phyloP scores from a whole-genome alignment of 2,329 filamentous ascomycete genomes.

The Truncatella angustata region DNA sequence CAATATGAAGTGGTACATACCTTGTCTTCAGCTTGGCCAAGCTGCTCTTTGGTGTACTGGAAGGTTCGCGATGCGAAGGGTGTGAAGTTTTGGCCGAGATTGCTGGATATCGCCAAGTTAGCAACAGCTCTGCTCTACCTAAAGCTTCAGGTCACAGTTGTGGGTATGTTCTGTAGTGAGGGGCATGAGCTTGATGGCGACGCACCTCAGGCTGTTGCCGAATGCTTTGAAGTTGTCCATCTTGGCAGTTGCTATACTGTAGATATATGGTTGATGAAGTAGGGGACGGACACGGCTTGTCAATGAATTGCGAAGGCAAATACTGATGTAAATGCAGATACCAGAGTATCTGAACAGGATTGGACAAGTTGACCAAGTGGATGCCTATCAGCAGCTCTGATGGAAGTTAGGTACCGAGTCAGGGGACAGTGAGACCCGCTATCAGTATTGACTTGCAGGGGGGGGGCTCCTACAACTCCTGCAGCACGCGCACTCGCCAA shows the following conservation, averaged over 20 bases:
- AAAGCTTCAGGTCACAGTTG: neutral
- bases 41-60: slow-evolving; percentile 97
- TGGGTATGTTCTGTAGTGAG: no score
- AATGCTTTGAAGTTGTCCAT: slow-evolving; percentile 61
- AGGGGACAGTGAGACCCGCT: neutral
- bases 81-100: slow-evolving; percentile 76
- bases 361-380: slow-evolving; percentile 3
- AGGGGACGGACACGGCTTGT: neutral
- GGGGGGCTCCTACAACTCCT: no score
- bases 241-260: no score
- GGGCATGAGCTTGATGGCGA: slow-evolving; percentile 17
- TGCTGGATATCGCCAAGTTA: slow-evolving; percentile 31
- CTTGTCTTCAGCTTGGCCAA: slow-evolving; percentile 94
- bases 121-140: neutral
- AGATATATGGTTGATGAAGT: no score
- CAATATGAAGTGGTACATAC: slow-evolving; percentile 39
- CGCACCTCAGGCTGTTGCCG: slow-evolving; percentile 55
- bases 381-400: neutral
- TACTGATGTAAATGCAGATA: neutral
- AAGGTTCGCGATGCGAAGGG: slow-evolving; percentile 92
- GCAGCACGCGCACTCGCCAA: no score
- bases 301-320: neutral
- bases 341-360: neutral
- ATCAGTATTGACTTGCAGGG: neutral
- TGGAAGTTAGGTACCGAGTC: neutral